phyloP scores from a whole-genome alignment of 805 yeast species.

The Kazachstania psychrophila region DNA sequence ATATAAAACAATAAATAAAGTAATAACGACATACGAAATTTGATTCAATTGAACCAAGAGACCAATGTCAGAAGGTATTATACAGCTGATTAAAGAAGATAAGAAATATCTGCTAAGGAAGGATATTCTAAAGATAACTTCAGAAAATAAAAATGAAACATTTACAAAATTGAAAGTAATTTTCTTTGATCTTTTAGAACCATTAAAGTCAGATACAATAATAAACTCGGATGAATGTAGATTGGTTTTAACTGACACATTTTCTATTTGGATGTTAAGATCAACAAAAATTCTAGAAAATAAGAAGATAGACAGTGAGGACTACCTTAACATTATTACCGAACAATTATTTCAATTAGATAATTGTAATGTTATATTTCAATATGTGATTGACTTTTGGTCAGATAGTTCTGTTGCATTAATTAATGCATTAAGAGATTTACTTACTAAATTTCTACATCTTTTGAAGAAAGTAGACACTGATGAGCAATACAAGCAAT shows the following conservation, averaged over 20 bases:
- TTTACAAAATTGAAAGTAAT: conserved; percentile 5
- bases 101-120: conserved; percentile 1
- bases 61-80: too few relatives aligned
- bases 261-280: conserved; percentile 58
- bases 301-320: conserved; percentile 12
- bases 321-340: conserved; percentile 6
- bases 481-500: conserved; percentile 10
- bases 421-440: conserved; percentile 55
- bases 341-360: conserved; percentile 14
- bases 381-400: conserved; percentile 58
- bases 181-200: conserved; percentile 6
- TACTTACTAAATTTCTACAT: conserved; percentile 45
- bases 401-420: conserved; percentile 62
- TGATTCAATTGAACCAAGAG: neutral
- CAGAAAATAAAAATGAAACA: conserved; percentile 1
- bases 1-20: too few relatives aligned
- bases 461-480: conserved; percentile 29
- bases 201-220: conserved; percentile 6
- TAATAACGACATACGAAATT: neutral
- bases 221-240: conserved; percentile 11
- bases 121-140: conserved; percentile 1
- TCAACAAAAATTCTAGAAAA: conserved; percentile 34
- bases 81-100: too few relatives aligned
- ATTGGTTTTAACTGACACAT: conserved; percentile 45
- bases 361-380: conserved; percentile 32